phyloP scores from a whole-genome alignment of 78 protist species.

The Dictyostelium citrinum region DNA sequence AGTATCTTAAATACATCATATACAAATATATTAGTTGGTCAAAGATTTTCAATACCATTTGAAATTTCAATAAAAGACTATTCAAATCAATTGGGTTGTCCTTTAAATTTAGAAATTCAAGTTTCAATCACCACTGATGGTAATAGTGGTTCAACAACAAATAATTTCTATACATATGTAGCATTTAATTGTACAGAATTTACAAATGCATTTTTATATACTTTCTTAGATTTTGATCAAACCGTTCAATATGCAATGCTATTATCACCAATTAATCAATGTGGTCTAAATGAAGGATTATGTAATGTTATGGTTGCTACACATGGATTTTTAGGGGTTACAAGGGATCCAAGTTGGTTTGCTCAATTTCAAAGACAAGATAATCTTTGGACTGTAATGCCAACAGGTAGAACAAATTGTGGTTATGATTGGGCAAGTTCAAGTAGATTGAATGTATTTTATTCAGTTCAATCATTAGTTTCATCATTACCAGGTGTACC shows the following conservation, averaged over 20 bases:
- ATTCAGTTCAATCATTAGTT: neutral
- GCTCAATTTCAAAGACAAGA: neutral
- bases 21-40: constrained; percentile 12
- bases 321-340: constrained; percentile 60
- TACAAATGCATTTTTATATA: constrained; percentile 22
- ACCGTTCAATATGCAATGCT: constrained; percentile 64
- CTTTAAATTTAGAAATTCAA: neutral
- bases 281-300: neutral
- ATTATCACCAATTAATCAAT: constrained; percentile 5
- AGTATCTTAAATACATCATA: neutral
- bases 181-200: constrained; percentile 49
- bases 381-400: neutral
- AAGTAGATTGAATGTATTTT: constrained; percentile 15
- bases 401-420: constrained; percentile 37
- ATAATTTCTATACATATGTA: neutral
- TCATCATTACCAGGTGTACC: constrained; percentile 33
- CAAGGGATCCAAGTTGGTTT: constrained; percentile 18
- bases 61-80: neutral
- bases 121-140: neutral
- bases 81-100: neutral
- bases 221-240: constrained; percentile 53
- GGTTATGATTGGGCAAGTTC: constrained; percentile 37
- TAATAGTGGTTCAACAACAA: neutral
- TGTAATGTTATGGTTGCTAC: constrained; percentile 25
- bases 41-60: constrained; percentile 9